phyloP scores from a whole-genome alignment of 2,329 filamentous ascomycete species.

The Fusarium tupiense region DNA sequence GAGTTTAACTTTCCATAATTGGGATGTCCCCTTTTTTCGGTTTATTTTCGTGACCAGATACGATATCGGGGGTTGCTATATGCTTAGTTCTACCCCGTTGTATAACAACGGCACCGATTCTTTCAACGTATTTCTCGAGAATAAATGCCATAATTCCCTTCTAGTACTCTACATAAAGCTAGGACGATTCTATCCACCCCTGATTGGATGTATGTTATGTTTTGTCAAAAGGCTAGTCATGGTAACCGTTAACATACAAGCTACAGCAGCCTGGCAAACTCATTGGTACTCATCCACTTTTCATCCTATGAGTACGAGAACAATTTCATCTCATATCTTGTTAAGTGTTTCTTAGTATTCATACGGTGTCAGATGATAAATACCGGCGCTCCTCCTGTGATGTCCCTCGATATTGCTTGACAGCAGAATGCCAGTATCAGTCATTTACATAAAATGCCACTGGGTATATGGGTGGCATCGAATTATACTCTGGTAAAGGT shows the following conservation, averaged over 20 bases:
- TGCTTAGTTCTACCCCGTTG: not conserved
- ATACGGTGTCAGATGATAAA: not conserved
- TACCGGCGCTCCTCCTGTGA: not conserved
- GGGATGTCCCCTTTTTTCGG: not conserved
- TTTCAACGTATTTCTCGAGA: not conserved
- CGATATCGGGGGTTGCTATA: not conserved
- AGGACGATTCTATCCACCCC: no score
- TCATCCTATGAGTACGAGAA: not conserved
- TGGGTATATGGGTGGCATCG: not conserved
- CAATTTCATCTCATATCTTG: no score
- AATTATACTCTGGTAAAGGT: no score
- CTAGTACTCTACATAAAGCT: not conserved
- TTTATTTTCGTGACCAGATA: not conserved
- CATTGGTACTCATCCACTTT: not conserved
- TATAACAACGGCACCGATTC: not conserved
- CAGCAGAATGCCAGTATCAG: not conserved
- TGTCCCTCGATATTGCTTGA: not conserved
- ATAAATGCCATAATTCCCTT: not conserved
- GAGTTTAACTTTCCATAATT: not conserved
- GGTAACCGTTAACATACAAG: not conserved
- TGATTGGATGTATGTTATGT: not conserved
- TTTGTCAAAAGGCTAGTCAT: not conserved
- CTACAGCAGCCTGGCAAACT: not conserved
- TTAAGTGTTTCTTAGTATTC: not conserved
- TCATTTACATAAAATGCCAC: no score